Conservation (phyloP, 2,329 filamentous ascomycete species). For the Orbilia ellipsospora region DNA sequence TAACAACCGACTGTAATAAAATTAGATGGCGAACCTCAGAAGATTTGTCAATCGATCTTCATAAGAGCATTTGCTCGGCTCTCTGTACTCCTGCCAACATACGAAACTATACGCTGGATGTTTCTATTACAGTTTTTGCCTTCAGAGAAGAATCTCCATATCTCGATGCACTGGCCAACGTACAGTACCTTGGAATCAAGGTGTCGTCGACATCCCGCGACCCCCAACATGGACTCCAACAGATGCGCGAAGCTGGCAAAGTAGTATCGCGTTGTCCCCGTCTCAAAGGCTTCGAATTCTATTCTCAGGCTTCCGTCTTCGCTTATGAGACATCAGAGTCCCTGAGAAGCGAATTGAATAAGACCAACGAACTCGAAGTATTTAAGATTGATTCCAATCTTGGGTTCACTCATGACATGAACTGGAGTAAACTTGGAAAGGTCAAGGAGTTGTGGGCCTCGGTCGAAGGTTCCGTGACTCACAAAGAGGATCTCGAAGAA, state of each 20-base stretch:
- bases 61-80: constrained; percentile 22
- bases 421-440: constrained; percentile 31
- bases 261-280: constrained; percentile 32
- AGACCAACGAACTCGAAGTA: constrained; percentile 21
- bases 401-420: constrained; percentile 42
- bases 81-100: constrained; percentile 28
- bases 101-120: constrained; percentile 11
- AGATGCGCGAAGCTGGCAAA: constrained; percentile 33
- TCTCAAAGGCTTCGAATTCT: constrained; percentile 50
- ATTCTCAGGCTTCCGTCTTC: constrained; percentile 45
- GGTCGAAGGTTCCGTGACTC: constrained; percentile 38
- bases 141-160: constrained; percentile 26
- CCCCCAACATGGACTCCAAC: constrained; percentile 19
- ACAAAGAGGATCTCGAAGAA: constrained; percentile 34
- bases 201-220: constrained; percentile 10
- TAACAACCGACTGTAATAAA: no score
- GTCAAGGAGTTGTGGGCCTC: constrained; percentile 43
- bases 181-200: constrained; percentile 36
- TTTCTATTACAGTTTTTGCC: constrained; percentile 16
- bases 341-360: constrained; percentile 13
- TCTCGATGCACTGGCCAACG: constrained; percentile 25
- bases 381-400: constrained; percentile 49
- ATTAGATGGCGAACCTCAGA: constrained; percentile 38
- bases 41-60: constrained; percentile 20
- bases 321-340: constrained; percentile 37